Evolutionary conservation across 2,329 filamentous ascomycete species (phyloP), one percentile per base, ranked within the genome.

Genomic region (Tolypocladium nubicola): DNA sequence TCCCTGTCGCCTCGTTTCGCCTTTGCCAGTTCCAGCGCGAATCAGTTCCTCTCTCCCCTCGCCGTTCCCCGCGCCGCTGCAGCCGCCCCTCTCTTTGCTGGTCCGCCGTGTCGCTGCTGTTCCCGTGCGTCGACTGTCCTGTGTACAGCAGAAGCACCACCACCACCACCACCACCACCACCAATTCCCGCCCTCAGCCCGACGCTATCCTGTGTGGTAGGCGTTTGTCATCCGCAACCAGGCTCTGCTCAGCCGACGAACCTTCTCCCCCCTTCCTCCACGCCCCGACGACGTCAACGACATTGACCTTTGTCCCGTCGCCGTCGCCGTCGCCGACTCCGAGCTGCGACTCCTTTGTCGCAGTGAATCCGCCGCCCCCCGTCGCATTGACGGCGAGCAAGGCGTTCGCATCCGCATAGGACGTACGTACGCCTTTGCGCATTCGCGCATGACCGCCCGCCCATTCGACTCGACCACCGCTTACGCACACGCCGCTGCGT

Each of bases 11-110:
- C 57, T 56, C 57, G 53, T 56, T 54, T 56, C 50, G 52, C 63
- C 66, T 3, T 64, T 66, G 19, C 61, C 65, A 21, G 56, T 52
- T 14, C 40, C 33, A 19, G 19, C 37, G 52, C 40, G 19, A n/a
- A 54, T 35, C 53, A 45, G 16, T 33, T 41, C 53, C 52, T 52
- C 19, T 38, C 49, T 38, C 49, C 35, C 19, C 35, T 39, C 52
- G 52, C 52, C 14, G 7, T n/a, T 33, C 45, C 45, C 45, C 45
- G 26, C 45, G 45, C 26, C 8, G 45, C n/a, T 19, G 43, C 23
- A 47, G 43, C 43, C 43, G 13, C 21, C 26, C 40, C 21, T 30
- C 26, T 23, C 26, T 30, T 5, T 47, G 43, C 23, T 2, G 21
- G 13, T 11, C 11, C 11, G 43, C 5, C 45, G 45, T 49, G 26